phyloP scores from a whole-genome alignment of 495 filamentous ascomycete species.

The Daldinia vernicosa region DNA sequence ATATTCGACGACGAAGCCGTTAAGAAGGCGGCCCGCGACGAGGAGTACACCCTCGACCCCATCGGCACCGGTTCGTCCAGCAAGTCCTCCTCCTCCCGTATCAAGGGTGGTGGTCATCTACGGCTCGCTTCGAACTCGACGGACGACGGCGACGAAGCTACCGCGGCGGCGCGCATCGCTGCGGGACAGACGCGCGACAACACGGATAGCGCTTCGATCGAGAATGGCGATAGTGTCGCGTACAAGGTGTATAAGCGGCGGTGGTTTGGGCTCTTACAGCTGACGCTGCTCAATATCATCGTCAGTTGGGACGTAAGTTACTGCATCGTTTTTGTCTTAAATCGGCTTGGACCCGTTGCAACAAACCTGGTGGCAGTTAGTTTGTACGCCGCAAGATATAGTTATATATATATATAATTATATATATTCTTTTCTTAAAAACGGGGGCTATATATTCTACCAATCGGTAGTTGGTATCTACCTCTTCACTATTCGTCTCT shows the following conservation, averaged over 20 bases:
- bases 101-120: constrained; percentile 32
- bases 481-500: constrained; percentile 14
- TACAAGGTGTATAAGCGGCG: constrained; percentile 89
- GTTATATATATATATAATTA: neutral
- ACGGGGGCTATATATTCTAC: constrained; percentile 16
- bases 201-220: constrained; percentile 23
- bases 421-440: neutral
- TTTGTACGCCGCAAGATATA: neutral
- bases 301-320: constrained; percentile 91
- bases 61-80: constrained; percentile 26
- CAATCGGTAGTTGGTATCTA: constrained; percentile 31
- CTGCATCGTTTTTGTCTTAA: neutral
- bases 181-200: constrained; percentile 19
- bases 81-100: constrained; percentile 24
- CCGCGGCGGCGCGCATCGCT: neutral
- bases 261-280: constrained; percentile 85
- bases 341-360: neutral
- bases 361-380: neutral
- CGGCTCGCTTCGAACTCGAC: constrained; percentile 39
- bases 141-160: constrained; percentile 20
- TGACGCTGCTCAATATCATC: constrained; percentile 90
- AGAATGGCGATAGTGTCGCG: constrained; percentile 27
- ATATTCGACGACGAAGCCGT: constrained; percentile 10
- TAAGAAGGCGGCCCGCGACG: constrained; percentile 32
- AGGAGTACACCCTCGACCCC: constrained; percentile 29